These are phyloP conservation scores for Rhododendron molle DNA, from an alignment of 148 eudicot species.

Conservation along the genomic window DNA sequence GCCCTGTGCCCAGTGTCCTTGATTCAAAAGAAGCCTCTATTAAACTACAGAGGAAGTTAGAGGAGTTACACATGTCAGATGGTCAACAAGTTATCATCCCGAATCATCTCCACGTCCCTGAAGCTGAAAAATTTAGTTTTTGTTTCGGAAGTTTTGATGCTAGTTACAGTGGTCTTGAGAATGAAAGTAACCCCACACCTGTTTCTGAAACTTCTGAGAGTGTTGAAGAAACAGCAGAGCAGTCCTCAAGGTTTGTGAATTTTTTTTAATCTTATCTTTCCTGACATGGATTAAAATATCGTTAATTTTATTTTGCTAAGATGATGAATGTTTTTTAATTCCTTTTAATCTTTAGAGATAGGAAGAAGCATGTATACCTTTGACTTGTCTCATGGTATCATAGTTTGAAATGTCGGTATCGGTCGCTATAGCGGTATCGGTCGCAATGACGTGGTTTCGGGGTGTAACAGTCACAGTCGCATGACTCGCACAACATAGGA, in stretches of 20 bases:
- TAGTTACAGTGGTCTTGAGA: constrained; percentile 31
- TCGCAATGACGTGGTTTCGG: not conserved
- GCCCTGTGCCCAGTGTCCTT: constrained; percentile 20
- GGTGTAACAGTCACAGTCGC: not conserved
- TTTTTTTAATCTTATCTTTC: not conserved
- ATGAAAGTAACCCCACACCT: constrained; percentile 30
- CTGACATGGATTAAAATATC: not conserved
- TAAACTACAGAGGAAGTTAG: constrained; percentile 48
- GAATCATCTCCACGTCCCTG: constrained; percentile 83
- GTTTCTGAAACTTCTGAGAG: constrained; percentile 40
- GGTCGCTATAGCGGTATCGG: not conserved
- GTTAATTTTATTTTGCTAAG: not conserved
- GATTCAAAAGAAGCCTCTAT: constrained; percentile 35
- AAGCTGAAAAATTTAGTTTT: constrained; percentile 63
- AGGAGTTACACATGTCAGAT: constrained; percentile 45
- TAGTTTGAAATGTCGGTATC: not conserved
- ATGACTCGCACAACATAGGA: not conserved
- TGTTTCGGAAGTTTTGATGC: constrained; percentile 88
- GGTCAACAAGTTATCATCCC: constrained; percentile 75
- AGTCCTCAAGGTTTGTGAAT: constrained; percentile 43
- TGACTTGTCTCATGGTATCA: not conserved
- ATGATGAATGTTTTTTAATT: not conserved
- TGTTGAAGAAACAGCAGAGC: constrained; percentile 42
- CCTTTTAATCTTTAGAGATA: not conserved
- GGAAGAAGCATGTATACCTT: not conserved